Percentiles rank a stretch among this genome's conserved stretches.
Evolutionary conservation across 1,139 yeast species (phyloP).

Genomic region (Blastobotrys malaysiensis): DNA sequence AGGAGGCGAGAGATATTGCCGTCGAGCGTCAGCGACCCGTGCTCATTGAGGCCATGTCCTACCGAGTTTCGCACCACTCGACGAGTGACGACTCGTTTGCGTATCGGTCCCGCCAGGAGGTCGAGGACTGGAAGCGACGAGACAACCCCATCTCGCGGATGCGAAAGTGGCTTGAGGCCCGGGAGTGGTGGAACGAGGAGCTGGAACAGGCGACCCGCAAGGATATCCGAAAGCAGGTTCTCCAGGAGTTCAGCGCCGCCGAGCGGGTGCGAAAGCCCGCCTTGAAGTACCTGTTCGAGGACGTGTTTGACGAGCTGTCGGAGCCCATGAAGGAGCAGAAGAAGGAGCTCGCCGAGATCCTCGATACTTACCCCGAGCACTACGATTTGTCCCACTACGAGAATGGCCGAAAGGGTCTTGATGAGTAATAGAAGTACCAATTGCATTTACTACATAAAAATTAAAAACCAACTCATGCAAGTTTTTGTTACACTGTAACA

Average conservation of each 20-base stretch:
- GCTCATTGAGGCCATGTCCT: constrained; percentile 36
- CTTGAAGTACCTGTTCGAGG: constrained; percentile 28
- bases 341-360: constrained; percentile 28
- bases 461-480: neutral
- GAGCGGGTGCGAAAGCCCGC: constrained; percentile 32
- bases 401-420: constrained; percentile 20
- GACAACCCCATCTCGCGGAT: constrained; percentile 34
- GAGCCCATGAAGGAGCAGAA: constrained; percentile 27
- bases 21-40: constrained; percentile 31
- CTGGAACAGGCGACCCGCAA: constrained; percentile 26
- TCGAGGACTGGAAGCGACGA: constrained; percentile 35
- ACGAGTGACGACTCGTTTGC: constrained; percentile 38
- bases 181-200: constrained; percentile 32
- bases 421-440: neutral
- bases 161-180: constrained; percentile 32
- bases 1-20: constrained; percentile 30
- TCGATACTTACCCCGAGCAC: constrained; percentile 31
- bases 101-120: constrained; percentile 33
- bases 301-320: constrained; percentile 25
- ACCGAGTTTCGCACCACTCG: constrained; percentile 36
- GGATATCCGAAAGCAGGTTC: constrained; percentile 25
- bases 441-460: neutral
- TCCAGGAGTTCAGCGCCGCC: constrained; percentile 29
- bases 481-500: too few relatives aligned
- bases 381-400: constrained; percentile 29